Conservation (phyloP, 805 yeast genomes). For the Diddensiella caesifluorescens region DNA sequence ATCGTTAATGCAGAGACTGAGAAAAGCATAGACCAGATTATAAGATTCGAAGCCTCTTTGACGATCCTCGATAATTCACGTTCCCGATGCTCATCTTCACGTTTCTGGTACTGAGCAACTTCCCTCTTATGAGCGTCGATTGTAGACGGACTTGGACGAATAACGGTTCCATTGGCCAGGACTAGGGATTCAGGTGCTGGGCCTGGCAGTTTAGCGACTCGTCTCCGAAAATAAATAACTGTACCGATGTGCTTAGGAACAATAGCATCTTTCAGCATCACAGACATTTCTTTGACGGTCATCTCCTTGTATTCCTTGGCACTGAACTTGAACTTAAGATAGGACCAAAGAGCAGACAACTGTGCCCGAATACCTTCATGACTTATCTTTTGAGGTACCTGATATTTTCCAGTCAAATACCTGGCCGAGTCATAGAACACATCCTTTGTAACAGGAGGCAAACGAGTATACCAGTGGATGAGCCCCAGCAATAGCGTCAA, state of each 20-base stretch:
- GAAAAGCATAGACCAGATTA: slow-evolving; percentile 10
- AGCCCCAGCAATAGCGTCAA: slow-evolving; percentile 11
- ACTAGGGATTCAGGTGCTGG: slow-evolving; percentile 1
- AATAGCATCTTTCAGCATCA: background rate
- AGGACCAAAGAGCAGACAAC: slow-evolving; percentile 1
- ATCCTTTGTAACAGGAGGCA: slow-evolving; percentile 1
- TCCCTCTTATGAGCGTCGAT: slow-evolving; percentile 6
- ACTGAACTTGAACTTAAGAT: background rate
- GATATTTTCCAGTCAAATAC: background rate
- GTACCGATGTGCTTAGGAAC: slow-evolving; percentile 8
- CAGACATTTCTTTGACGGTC: slow-evolving; percentile 1
- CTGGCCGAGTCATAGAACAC: slow-evolving; percentile 1
- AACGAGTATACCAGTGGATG: slow-evolving; percentile 5
- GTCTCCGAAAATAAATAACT: slow-evolving; percentile 6
- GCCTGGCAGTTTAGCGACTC: slow-evolving; percentile 4
- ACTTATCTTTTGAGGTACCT: slow-evolving; percentile 4
- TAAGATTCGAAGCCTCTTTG: slow-evolving; percentile 11
- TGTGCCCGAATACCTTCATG: background rate
- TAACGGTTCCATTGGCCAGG: slow-evolving; percentile 10
- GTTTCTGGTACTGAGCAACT: slow-evolving; percentile 4
- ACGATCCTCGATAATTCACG: slow-evolving; percentile 8
- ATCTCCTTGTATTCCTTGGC: slow-evolving; percentile 1
- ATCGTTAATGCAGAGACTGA: slow-evolving; percentile 8
- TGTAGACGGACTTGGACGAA: slow-evolving; percentile 9
- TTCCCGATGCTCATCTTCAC: slow-evolving; percentile 11